Percentiles rank a stretch among this genome's conserved stretches.
These are phyloP conservation scores for Coemansia sp. DNA, from an alignment of 192 early-diverging fungal genomes.

Conservation along the genomic window DNA sequence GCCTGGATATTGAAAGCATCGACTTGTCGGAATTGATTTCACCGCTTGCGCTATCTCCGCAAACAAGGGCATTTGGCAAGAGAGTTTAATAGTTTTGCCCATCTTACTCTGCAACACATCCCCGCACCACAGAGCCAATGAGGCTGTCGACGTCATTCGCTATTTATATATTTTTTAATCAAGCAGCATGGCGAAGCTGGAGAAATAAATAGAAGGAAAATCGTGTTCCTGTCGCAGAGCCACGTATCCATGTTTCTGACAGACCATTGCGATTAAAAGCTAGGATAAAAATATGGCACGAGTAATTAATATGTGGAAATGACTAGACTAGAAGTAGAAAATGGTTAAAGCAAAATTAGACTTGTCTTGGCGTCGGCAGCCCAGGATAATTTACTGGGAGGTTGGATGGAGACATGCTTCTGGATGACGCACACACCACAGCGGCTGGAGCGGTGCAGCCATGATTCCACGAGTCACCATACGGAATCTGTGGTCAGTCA, in stretches of 20 bases:
- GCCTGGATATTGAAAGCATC: constrained; percentile 2
- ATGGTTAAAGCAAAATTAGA: not conserved
- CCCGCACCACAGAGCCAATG: not conserved
- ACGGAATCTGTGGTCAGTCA: constrained; percentile 70
- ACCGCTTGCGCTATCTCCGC: not conserved
- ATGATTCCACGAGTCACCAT: constrained; percentile 64
- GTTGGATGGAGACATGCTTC: constrained; percentile 37
- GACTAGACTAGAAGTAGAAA: not conserved
- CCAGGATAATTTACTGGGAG: not conserved
- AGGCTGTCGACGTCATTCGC: not conserved
- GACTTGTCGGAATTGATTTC: not conserved
- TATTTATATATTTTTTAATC: not conserved
- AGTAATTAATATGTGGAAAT: constrained; percentile 2
- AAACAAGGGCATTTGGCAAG: not conserved
- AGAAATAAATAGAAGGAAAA: not conserved
- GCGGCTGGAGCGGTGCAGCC: constrained; percentile 66
- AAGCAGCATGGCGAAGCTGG: not conserved
- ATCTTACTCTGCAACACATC: not conserved
- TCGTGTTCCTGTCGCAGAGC: constrained; percentile 1
- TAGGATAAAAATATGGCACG: not conserved
- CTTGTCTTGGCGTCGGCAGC: not conserved
- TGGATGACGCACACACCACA: constrained; percentile 66
- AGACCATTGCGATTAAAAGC: not conserved
- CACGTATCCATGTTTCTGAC: constrained; percentile 8
- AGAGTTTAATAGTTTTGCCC: not conserved